phyloP scores from a whole-genome alignment of 2,329 filamentous ascomycete species.

The Hypoxylon sp. region DNA sequence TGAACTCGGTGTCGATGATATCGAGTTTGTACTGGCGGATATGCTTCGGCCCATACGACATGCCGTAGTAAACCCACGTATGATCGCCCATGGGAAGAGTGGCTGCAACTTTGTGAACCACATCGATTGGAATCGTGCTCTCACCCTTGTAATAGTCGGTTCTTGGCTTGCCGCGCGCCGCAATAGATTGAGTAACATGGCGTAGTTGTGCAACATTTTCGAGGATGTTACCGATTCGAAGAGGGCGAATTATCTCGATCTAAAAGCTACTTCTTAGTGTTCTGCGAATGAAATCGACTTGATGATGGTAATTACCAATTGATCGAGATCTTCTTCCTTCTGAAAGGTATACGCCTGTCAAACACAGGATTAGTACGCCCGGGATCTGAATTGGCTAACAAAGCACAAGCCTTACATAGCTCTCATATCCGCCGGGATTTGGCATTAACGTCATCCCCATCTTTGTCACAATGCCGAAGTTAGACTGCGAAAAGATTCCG shows the following conservation, averaged over 20 bases:
- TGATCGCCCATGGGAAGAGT: conserved; percentile 54
- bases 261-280: conserved; percentile 30
- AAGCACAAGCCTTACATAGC: conserved; percentile 51
- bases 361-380: conserved; percentile 47
- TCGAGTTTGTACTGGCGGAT: conserved; percentile 55
- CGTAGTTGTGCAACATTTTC: conserved; percentile 58
- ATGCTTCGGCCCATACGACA: conserved; percentile 55
- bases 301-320: conserved; percentile 55
- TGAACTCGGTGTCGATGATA: conserved; percentile 56
- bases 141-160: conserved; percentile 53
- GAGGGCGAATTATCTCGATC: conserved; percentile 64
- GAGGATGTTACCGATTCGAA: conserved; percentile 58
- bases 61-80: conserved; percentile 57
- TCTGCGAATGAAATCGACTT: background rate
- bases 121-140: conserved; percentile 54
- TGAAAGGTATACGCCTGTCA: conserved; percentile 62
- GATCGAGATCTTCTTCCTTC: conserved; percentile 64
- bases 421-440: conserved; percentile 65
- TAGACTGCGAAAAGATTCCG: conserved; percentile 66
- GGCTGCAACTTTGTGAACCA: conserved; percentile 54
- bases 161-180: conserved; percentile 56
- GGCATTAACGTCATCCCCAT: conserved; percentile 69
- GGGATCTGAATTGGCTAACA: background rate
- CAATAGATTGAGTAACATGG: conserved; percentile 57
- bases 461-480: conserved; percentile 67